Evolutionary conservation across 306 rosid genomes (phyloP).

Genomic region (Corylus avellana): DNA sequence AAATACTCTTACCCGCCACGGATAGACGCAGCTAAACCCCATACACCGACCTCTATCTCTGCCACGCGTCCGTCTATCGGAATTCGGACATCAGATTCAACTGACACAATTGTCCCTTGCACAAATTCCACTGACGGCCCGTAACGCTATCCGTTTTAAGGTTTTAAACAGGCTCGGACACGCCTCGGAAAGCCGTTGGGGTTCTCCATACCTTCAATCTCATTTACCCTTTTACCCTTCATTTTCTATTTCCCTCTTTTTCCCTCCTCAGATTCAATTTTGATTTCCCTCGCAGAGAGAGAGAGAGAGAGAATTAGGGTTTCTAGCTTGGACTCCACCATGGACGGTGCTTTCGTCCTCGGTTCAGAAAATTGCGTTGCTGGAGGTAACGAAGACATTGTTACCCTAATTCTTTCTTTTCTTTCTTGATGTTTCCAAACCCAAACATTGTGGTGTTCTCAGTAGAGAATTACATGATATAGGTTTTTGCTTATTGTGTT

Average conservation of each 20-base stretch:
- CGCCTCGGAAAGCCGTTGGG: constrained; percentile 57
- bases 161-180: constrained; percentile 45
- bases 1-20: not conserved
- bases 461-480: not conserved
- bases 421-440: constrained; percentile 6
- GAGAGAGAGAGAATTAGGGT: constrained; percentile 22
- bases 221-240: constrained; percentile 28
- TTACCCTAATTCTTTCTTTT: constrained; percentile 17
- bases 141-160: not conserved
- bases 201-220: not conserved
- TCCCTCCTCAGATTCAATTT: constrained; percentile 25
- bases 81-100: too few species aligned
- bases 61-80: not conserved
- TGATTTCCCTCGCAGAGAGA: constrained; percentile 6
- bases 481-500: not conserved
- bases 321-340: constrained; percentile 14
- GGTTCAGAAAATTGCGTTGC: constrained; percentile 27
- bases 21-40: not conserved
- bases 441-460: not conserved
- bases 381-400: constrained; percentile 37
- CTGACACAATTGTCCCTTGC: not conserved
- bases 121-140: not conserved
- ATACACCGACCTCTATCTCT: not conserved
- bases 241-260: not conserved
- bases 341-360: constrained; percentile 47